These are phyloP conservation scores for Agrostemma githago DNA, from an alignment of 148 eudicot genomes.

Conservation along the genomic window DNA sequence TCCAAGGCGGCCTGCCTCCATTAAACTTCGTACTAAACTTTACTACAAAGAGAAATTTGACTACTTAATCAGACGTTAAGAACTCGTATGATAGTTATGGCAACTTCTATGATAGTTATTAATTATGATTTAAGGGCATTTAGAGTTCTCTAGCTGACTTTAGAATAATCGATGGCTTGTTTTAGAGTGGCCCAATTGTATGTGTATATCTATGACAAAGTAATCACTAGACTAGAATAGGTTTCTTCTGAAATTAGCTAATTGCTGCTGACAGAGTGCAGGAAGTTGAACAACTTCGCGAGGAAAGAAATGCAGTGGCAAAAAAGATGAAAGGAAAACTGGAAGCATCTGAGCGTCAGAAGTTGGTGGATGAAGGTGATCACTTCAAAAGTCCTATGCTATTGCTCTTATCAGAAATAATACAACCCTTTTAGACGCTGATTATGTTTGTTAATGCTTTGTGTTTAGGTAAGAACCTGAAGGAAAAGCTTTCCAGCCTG, in stretches of 20 bases:
- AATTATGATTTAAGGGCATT: background rate
- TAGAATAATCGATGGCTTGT: background rate
- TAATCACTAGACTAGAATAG: constrained; percentile 21
- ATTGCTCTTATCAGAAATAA: background rate
- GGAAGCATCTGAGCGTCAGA: constrained; percentile 77
- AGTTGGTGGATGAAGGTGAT: constrained; percentile 81
- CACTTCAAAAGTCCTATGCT: background rate
- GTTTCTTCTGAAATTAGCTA: constrained; percentile 54
- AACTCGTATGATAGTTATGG: no score
- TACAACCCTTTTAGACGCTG: background rate
- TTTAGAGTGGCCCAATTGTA: background rate
- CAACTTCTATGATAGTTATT: background rate
- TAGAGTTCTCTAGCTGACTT: background rate
- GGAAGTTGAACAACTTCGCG: constrained; percentile 92
- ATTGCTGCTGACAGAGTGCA: constrained; percentile 78
- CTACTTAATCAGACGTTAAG: no score
- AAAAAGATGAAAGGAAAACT: constrained; percentile 91
- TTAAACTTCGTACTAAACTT: no score
- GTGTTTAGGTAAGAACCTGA: constrained; percentile 63
- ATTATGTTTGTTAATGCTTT: constrained; percentile 10
- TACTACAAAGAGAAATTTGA: no score
- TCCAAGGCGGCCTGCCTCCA: no score
- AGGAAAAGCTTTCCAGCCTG: constrained; percentile 62
- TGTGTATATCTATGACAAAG: background rate
- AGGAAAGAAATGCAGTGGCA: constrained; percentile 87